A percentile compares a stretch with the other conserved stretches of the same genome.
phyloP scores from a whole-genome alignment of 306 rosid genomes.

The Boehmeria nivea region DNA sequence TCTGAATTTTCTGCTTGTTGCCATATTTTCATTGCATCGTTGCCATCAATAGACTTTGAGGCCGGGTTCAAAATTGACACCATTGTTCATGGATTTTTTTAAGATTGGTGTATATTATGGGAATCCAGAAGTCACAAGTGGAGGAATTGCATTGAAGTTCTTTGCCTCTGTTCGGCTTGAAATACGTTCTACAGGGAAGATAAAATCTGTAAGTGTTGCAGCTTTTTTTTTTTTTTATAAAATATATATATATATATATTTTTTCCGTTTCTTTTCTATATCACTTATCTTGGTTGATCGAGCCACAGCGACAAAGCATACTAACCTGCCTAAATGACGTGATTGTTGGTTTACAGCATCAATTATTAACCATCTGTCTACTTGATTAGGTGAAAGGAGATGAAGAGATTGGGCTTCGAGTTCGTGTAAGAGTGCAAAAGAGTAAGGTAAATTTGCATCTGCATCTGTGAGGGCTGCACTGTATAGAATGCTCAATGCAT shows the following conservation, averaged over 20 bases:
- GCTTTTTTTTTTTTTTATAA: constrained; percentile 12
- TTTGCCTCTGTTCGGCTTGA: constrained; percentile 96
- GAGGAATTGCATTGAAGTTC: constrained; percentile 96
- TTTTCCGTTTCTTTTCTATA: not conserved
- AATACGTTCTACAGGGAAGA: constrained; percentile 92
- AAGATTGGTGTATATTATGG: constrained; percentile 98
- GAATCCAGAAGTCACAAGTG: constrained; percentile 98
- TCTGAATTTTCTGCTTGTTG: constrained; percentile 3
- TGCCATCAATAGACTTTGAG: too few species aligned
- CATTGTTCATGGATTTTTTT: constrained; percentile 21
- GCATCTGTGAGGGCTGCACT: not conserved
- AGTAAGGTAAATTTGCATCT: constrained; percentile 61
- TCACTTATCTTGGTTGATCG: not conserved
- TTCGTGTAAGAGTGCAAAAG: constrained; percentile 93
- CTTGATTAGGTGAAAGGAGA: constrained; percentile 78
- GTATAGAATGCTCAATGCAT: not conserved
- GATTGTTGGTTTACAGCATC: constrained; percentile 14
- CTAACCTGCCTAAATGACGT: constrained; percentile 11
- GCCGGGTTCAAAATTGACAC: constrained; percentile 16
- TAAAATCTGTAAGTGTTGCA: constrained; percentile 82
- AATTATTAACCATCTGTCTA: constrained; percentile 19
- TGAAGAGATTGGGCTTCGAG: constrained; percentile 91
- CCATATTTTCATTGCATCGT: too few species aligned
- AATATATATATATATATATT: too few species aligned
- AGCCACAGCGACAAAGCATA: not conserved